Percentiles rank a stretch among this genome's conserved stretches.
These are phyloP conservation scores for Carex cristatella DNA, from an alignment of 176 grass and related monocot genomes.

Conservation along the genomic window DNA sequence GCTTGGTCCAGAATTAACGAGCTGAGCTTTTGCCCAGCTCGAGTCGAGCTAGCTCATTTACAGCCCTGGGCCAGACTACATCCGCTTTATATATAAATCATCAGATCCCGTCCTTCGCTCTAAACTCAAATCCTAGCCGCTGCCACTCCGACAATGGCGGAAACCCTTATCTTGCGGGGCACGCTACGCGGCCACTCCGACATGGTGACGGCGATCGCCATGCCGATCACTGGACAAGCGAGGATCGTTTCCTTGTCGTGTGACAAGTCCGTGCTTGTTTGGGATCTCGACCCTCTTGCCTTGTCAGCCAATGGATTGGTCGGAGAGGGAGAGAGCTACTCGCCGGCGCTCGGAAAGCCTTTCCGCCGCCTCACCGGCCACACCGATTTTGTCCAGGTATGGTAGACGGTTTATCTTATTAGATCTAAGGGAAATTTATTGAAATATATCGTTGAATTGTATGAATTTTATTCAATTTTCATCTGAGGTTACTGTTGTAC, in stretches of 20 bases:
- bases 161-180: constrained; percentile 61
- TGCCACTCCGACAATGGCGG: constrained; percentile 15
- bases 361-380: constrained; percentile 83
- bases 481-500: neutral
- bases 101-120: neutral
- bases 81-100: neutral
- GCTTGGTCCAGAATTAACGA: no score
- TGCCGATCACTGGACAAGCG: constrained; percentile 62
- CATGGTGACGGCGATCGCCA: constrained; percentile 64
- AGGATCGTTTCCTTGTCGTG: constrained; percentile 83
- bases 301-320: constrained; percentile 3
- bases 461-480: neutral
- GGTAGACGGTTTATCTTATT: neutral
- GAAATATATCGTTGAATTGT: neutral
- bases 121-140: constrained; percentile 20
- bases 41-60: no score
- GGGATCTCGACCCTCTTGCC: constrained; percentile 56
- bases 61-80: neutral
- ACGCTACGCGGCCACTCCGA: constrained; percentile 73
- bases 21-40: no score
- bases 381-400: constrained; percentile 60
- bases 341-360: constrained; percentile 50
- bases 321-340: neutral
- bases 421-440: neutral
- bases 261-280: constrained; percentile 89